A percentile compares a stretch with the other conserved stretches of the same genome.
phyloP scores from a whole-genome alignment of 768 basidiomycete species.

The Paxillus rubicundulus region DNA sequence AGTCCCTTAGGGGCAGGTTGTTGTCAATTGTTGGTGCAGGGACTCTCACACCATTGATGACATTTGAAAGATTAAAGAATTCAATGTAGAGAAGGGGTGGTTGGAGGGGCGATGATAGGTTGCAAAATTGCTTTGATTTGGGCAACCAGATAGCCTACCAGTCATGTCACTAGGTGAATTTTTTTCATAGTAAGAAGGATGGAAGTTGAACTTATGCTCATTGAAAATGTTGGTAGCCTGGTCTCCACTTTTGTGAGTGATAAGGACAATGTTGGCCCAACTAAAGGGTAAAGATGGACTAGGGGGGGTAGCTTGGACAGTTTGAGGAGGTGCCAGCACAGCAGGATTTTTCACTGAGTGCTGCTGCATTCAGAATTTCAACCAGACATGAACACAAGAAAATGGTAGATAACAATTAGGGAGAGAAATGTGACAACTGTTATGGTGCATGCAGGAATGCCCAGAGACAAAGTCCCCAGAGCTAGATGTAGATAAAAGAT shows the following conservation, averaged over 20 bases:
- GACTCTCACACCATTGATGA: not conserved
- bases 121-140: not conserved
- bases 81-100: not conserved
- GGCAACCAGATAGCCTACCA: not conserved
- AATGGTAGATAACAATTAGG: slow-evolving; percentile 2
- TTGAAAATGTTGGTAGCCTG: not conserved
- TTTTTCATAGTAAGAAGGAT: not conserved
- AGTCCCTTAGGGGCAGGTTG: not conserved
- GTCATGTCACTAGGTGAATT: not conserved
- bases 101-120: not conserved
- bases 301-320: not conserved
- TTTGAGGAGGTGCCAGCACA: not conserved
- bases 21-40: not conserved
- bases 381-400: not conserved
- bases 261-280: not conserved
- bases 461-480: slow-evolving; percentile 1
- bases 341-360: not conserved
- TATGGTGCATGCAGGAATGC: not conserved
- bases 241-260: not conserved
- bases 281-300: not conserved
- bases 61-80: not conserved
- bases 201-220: not conserved
- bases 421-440: not conserved
- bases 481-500: slow-evolving; percentile 6
- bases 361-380: not conserved